A percentile compares a stretch with the other conserved stretches of the same genome.
These are phyloP conservation scores for Phytophthora hibernalis DNA, from an alignment of 352 stramenopile species.

Conservation along the genomic window DNA sequence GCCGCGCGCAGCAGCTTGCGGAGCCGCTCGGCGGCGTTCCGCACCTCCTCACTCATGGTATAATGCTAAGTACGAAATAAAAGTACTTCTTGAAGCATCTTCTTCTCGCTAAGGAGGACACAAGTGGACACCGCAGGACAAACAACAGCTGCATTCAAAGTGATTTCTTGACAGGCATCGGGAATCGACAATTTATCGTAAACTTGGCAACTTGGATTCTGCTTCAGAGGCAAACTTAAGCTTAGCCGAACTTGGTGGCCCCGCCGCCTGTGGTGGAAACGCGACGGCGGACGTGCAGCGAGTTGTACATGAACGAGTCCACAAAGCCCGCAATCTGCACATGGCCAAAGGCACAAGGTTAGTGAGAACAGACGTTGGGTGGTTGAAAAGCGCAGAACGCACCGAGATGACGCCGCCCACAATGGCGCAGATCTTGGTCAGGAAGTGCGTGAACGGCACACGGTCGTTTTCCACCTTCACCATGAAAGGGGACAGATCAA, in stretches of 20 bases:
- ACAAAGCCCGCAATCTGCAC: constrained; percentile 86
- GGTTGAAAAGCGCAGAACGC: constrained; percentile 21
- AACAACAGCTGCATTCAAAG: neutral
- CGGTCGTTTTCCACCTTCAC: constrained; percentile 87
- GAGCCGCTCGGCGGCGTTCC: constrained; percentile 66
- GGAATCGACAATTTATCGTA: constrained; percentile 32
- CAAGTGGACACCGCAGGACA: constrained; percentile 9
- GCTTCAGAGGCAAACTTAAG: neutral
- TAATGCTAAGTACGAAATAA: neutral
- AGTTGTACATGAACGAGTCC: constrained; percentile 90
- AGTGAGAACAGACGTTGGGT: neutral
- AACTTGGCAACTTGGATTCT: constrained; percentile 10
- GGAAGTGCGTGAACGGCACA: constrained; percentile 83
- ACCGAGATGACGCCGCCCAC: constrained; percentile 86
- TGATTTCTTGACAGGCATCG: constrained; percentile 15
- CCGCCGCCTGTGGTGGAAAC: constrained; percentile 32
- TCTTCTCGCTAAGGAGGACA: no score
- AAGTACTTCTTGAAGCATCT: no score
- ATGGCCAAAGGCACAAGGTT: neutral
- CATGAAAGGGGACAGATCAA: constrained; percentile 88
- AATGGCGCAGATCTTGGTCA: constrained; percentile 88
- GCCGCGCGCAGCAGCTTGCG: constrained; percentile 59
- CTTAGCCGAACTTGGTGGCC: constrained; percentile 45
- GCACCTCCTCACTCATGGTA: constrained; percentile 41
- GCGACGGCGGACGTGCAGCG: constrained; percentile 62